Evolutionary conservation across 176 grass and related monocot species (phyloP), one percentile per base, ranked within the genome.

Genomic region (Oryza nivara): DNA sequence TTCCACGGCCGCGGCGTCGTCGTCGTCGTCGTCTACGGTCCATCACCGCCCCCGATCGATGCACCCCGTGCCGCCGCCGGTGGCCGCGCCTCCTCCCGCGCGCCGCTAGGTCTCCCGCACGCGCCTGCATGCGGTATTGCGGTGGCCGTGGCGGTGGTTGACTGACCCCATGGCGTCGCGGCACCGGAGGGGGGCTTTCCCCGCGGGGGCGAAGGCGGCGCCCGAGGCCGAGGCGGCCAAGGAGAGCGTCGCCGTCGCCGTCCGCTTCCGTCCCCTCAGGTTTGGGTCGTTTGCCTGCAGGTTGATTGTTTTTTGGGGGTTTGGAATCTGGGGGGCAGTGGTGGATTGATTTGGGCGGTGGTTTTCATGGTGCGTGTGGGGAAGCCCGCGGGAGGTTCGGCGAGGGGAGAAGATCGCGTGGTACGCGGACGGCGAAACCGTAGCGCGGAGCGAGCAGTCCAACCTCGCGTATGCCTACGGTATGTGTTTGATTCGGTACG

Each of bases 231-330:
- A 23, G 26, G 87, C 80, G 54, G 86, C 74, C 77, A 89, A 89
- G 72, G 94, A 96, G 87, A 96, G 82, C 84, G 89, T 93, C 80
- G 89, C 91, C 32, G 94, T 96, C 34, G 91, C 94, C 9, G 94
- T 96, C 67, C 94, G 91, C 20, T 96, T 96, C 87, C 94, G 94
- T 17, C 91, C 94, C 20, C 94, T 97, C 69, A 97, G 94, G 94
- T 81, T 47, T 19, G 69, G 25, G 44, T 32, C 30, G 30, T 32
- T 49, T 75, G 7, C n/a, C 16, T 32, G 30, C 30, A 7, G 16
- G 72, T 70, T 52, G 20, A 11, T 80, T 7, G 19, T 32, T 49
- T 86, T 49, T 32, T 32, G 30, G 83, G 36, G 78, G 23, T 68
- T 88, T 56, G 38, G 69, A 65, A 44, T 85, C 11, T 63, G 68